Evolutionary conservation across 352 stramenopile genomes (phyloP), one percentile per base, ranked within the genome.

Genomic region (Globisporangium paddicum): DNA sequence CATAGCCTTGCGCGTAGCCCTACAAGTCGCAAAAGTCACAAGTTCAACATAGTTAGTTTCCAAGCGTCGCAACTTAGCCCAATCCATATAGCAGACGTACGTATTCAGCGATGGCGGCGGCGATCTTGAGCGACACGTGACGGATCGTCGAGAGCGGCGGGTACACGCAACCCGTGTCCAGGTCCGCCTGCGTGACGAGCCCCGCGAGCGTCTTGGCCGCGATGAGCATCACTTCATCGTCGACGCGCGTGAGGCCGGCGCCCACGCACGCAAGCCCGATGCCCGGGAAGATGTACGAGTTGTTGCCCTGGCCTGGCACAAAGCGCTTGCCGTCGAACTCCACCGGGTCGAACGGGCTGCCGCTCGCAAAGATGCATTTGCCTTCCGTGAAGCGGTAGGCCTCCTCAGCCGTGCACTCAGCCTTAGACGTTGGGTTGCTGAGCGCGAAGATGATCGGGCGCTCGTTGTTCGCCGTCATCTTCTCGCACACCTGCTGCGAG

Each of bases 271-370:
- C 96, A 5, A 99, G 81, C 23, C 94, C 96, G 56, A 99, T 80
- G 49, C 95, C 96, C 21, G 96, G 96, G 80, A 99, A 99, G 63
- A 99, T 91, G 75, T 98, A 99, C 70, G 96, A 92, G 76, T 98
- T 98, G 82, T 98, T 98, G 69, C 87, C 85, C 68, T 98, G 91
- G 41, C 86, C 84, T 28, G 90, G 91, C 47, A 93, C 74, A 55
- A 77, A 92, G 18, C 68, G 87, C 64, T 90, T 79, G 53, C 88
- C 94, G 61, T 96, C 87, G 55, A 97, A 78, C 64, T 87, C 67
- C 7, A 98, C 91, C 6, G 94, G 89, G 72, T 98, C 91, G 77
- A 99, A 99, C 18, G 96, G 96, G 41, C 82, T 97, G 45, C 97
- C 97, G 56, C 83, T 97, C 19, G 96, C 97, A 78, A 98, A 99